Conservation (phyloP, 495 filamentous ascomycete species). For the Geoglossum glabrum region DNA sequence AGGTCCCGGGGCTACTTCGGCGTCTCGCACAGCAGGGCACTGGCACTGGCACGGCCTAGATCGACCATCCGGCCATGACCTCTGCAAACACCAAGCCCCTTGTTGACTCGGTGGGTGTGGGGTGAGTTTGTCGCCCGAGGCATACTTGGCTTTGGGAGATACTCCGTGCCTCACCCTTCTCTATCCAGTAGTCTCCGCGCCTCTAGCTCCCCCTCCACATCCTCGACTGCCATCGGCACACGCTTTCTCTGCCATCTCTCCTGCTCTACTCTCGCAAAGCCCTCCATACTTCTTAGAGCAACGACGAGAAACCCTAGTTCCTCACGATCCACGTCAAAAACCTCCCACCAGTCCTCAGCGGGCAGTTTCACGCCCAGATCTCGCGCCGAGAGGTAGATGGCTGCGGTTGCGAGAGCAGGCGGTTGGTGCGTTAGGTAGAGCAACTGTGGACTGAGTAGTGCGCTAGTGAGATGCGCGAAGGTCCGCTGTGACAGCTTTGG, state of each 20-base stretch:
- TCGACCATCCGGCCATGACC: too few species aligned
- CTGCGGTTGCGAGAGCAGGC: conserved; percentile 61
- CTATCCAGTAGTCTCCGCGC: background rate
- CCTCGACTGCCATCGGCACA: conserved; percentile 3
- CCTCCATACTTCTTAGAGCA: conserved; percentile 60
- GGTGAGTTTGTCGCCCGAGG: too few species aligned
- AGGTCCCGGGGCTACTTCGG: too few species aligned
- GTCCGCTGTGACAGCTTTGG: conserved; percentile 35
- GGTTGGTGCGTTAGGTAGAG: conserved; percentile 88
- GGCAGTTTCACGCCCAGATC: conserved; percentile 61
- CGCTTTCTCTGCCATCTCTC: conserved; percentile 23
- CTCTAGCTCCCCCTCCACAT: conserved; percentile 2
- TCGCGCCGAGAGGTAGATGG: conserved; percentile 73
- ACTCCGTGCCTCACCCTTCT: background rate
- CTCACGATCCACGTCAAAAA: conserved; percentile 94
- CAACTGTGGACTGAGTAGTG: conserved; percentile 68
- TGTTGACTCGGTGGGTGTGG: too few species aligned
- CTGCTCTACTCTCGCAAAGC: conserved; percentile 38
- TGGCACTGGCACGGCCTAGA: too few species aligned
- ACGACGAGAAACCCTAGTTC: conserved; percentile 88
- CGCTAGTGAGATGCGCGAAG: conserved; percentile 61
- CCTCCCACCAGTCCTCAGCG: conserved; percentile 81
- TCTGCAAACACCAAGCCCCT: too few species aligned
- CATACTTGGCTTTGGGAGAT: too few species aligned
- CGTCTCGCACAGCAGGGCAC: too few species aligned